These are phyloP conservation scores for Xylaria sp. DNA, from an alignment of 2,329 filamentous ascomycete genomes.

Conservation along the genomic window DNA sequence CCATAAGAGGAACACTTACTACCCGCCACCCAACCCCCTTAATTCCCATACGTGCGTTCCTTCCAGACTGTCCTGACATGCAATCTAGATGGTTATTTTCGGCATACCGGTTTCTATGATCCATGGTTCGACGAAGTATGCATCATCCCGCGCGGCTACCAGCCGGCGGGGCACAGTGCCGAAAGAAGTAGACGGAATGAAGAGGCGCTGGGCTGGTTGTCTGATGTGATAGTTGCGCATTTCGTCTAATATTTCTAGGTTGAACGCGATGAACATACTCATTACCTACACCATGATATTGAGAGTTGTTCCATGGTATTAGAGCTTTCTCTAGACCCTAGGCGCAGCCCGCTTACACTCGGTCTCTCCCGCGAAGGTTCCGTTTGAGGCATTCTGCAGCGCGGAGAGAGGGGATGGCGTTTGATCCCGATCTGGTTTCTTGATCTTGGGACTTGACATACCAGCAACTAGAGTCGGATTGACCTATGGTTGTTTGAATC, in stretches of 20 bases:
- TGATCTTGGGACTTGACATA: not conserved
- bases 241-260: not conserved
- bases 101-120: not conserved
- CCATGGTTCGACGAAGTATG: not conserved
- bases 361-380: not conserved
- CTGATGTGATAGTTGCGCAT: not conserved
- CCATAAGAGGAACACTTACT: not conserved
- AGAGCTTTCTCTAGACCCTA: not conserved
- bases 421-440: not conserved
- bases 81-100: not conserved
- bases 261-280: not conserved
- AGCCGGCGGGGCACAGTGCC: not conserved
- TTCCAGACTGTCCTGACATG: constrained; percentile 1
- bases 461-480: not conserved
- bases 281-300: not conserved
- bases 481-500: not conserved
- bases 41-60: not conserved
- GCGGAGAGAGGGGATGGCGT: not conserved
- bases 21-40: not conserved
- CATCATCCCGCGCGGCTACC: not conserved
- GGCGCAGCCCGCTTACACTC: not conserved
- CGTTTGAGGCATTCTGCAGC: not conserved
- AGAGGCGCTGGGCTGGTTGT: not conserved
- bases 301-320: not conserved
- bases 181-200: not conserved